phyloP scores from a whole-genome alignment of 352 stramenopile genomes.

The Phytophthora cactorum region DNA sequence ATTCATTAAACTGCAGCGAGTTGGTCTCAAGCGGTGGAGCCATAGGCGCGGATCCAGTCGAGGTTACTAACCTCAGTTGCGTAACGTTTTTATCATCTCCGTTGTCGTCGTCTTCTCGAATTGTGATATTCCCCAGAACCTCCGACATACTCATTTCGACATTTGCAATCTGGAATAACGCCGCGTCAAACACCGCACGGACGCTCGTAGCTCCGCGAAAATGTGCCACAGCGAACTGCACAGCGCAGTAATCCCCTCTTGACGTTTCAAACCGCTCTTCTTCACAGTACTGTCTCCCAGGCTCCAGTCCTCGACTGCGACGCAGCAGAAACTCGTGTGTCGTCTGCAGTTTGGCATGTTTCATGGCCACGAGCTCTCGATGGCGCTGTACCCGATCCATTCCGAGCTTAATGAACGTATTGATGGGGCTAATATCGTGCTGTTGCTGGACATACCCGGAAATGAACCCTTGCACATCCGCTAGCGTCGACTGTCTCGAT shows the following conservation, averaged over 20 bases:
- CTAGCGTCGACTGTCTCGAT: conserved; percentile 33
- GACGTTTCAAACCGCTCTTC: conserved; percentile 45
- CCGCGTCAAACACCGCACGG: conserved; percentile 43
- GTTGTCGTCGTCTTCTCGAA: conserved; percentile 53
- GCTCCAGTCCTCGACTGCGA: conserved; percentile 36
- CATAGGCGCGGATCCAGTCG: conserved; percentile 20
- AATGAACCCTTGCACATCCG: conserved; percentile 37
- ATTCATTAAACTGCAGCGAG: conserved; percentile 45
- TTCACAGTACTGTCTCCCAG: conserved; percentile 37
- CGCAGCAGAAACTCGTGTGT: conserved; percentile 37
- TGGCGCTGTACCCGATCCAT: conserved; percentile 35
- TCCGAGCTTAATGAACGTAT: conserved; percentile 39
- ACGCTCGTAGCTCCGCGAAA: conserved; percentile 37
- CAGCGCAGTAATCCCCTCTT: conserved; percentile 39
- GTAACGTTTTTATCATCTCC: conserved; percentile 31
- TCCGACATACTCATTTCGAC: conserved; percentile 61
- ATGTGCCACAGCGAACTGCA: conserved; percentile 45
- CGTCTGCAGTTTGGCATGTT: conserved; percentile 23
- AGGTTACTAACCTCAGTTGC: conserved; percentile 44
- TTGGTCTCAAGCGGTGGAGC: conserved; percentile 41
- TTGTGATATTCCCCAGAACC: conserved; percentile 47
- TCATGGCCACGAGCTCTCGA: conserved; percentile 28
- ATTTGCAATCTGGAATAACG: conserved; percentile 45
- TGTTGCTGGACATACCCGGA: conserved; percentile 42
- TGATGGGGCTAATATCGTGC: conserved; percentile 44